A percentile compares a stretch with the other conserved stretches of the same genome.
phyloP scores from a whole-genome alignment of 805 yeast species.

The Candida boleticola region DNA sequence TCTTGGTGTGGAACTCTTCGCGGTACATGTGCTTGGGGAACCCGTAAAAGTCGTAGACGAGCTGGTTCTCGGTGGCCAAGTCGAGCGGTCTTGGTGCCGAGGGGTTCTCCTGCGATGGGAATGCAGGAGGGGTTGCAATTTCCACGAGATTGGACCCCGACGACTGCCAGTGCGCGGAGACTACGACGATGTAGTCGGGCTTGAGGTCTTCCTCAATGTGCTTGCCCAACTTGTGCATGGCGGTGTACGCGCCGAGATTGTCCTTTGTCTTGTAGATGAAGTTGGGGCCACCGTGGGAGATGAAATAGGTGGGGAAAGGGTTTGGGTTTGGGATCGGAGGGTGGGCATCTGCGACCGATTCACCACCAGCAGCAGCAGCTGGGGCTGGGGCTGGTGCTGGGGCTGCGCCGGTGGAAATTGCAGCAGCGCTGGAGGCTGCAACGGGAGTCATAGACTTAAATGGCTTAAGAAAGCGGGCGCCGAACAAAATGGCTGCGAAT shows the following conservation, averaged over 20 bases:
- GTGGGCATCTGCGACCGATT: too few relatives aligned
- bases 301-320: constrained; percentile 59
- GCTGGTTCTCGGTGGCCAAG: constrained; percentile 41
- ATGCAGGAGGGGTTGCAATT: constrained; percentile 41
- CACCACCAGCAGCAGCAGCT: too few relatives aligned
- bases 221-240: constrained; percentile 49
- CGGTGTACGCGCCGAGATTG: constrained; percentile 62
- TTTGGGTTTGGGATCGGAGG: constrained; percentile 12
- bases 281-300: constrained; percentile 86
- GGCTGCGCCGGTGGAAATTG: not conserved
- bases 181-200: constrained; percentile 64
- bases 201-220: constrained; percentile 47
- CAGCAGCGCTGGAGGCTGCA: too few relatives aligned
- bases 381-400: too few relatives aligned
- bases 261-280: constrained; percentile 56
- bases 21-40: constrained; percentile 66
- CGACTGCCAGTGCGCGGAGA: constrained; percentile 81
- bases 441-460: too few relatives aligned
- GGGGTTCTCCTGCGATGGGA: not conserved
- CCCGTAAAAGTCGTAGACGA: constrained; percentile 74
- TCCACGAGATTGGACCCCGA: constrained; percentile 40
- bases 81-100: constrained; percentile 2
- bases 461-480: not conserved
- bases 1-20: constrained; percentile 56
- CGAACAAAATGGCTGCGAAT: constrained; percentile 2